A percentile compares a stretch with the other conserved stretches of the same genome.
phyloP scores from a whole-genome alignment of 371 early-diverging fungal species.

The Mucor plumbeus region DNA sequence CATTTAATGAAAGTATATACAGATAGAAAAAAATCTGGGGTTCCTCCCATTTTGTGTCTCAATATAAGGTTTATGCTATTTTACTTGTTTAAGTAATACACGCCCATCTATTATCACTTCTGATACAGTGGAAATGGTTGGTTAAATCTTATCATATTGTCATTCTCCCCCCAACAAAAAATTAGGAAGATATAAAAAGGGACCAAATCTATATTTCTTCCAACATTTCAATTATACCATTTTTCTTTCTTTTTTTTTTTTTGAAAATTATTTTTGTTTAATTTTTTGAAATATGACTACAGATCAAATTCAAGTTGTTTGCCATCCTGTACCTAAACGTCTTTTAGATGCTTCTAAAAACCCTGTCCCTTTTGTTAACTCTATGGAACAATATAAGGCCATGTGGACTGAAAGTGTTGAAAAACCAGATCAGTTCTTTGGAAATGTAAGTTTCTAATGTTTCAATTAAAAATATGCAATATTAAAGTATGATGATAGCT shows the following conservation, averaged over 20 bases:
- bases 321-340: slow-evolving; percentile 53
- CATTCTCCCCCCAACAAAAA: slow-evolving; percentile 14
- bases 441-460: slow-evolving; percentile 57
- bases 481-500: slow-evolving; percentile 41
- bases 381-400: slow-evolving; percentile 73
- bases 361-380: slow-evolving; percentile 70
- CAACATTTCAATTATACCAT: background rate
- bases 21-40: slow-evolving; percentile 15
- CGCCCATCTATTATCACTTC: slow-evolving; percentile 1
- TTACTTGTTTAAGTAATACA: slow-evolving; percentile 1
- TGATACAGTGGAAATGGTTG: slow-evolving; percentile 8
- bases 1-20: background rate
- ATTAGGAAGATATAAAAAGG: slow-evolving; percentile 17
- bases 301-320: slow-evolving; percentile 13
- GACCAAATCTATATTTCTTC: slow-evolving; percentile 1
- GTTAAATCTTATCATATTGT: background rate
- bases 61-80: slow-evolving; percentile 7
- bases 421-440: slow-evolving; percentile 81
- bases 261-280: background rate
- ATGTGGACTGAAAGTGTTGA: slow-evolving; percentile 76
- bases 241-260: slow-evolving; percentile 7
- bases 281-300: slow-evolving; percentile 23
- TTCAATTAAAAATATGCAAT: background rate
- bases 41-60: slow-evolving; percentile 19
- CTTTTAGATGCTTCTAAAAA: slow-evolving; percentile 53